Evolutionary conservation across 192 early-diverging fungal species (phyloP).

Genomic region (Entomortierella beljakovae): DNA sequence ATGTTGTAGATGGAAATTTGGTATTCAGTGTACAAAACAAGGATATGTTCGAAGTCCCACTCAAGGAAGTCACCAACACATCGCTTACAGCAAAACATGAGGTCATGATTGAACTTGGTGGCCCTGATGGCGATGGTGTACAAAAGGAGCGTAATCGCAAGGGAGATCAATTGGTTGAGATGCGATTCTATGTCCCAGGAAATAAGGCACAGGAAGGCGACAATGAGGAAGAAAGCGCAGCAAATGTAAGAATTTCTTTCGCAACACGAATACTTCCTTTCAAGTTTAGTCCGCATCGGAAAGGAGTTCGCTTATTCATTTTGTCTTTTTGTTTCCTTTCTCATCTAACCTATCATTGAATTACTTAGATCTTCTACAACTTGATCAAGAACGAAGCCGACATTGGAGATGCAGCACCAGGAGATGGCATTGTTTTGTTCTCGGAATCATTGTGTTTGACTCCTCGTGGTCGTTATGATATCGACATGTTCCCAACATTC

Average conservation of each 20-base stretch:
- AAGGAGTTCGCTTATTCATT: background rate
- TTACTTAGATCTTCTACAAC: constrained; percentile 79
- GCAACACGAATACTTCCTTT: background rate
- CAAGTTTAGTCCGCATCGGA: background rate
- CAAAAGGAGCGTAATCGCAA: constrained; percentile 63
- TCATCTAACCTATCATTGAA: background rate
- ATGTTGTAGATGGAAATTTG: constrained; percentile 64
- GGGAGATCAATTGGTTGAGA: constrained; percentile 88
- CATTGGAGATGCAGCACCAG: constrained; percentile 82
- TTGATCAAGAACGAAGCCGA: constrained; percentile 93
- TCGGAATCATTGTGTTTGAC: constrained; percentile 91
- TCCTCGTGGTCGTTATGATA: constrained; percentile 95
- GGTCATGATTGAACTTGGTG: constrained; percentile 90
- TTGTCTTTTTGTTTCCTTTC: background rate
- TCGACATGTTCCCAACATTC: constrained; percentile 92
- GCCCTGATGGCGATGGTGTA: constrained; percentile 65
- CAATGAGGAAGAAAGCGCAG: constrained; percentile 58
- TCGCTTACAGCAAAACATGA: constrained; percentile 90
- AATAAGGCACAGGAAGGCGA: constrained; percentile 65
- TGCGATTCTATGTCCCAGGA: constrained; percentile 94
- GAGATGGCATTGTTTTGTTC: constrained; percentile 93
- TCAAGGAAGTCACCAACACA: constrained; percentile 88
- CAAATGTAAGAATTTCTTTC: constrained; percentile 25
- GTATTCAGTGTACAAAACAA: constrained; percentile 87
- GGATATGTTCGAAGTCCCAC: constrained; percentile 91